phyloP scores from a whole-genome alignment of 1,139 yeast species.

The Saccharomycopsis crataegensis region DNA sequence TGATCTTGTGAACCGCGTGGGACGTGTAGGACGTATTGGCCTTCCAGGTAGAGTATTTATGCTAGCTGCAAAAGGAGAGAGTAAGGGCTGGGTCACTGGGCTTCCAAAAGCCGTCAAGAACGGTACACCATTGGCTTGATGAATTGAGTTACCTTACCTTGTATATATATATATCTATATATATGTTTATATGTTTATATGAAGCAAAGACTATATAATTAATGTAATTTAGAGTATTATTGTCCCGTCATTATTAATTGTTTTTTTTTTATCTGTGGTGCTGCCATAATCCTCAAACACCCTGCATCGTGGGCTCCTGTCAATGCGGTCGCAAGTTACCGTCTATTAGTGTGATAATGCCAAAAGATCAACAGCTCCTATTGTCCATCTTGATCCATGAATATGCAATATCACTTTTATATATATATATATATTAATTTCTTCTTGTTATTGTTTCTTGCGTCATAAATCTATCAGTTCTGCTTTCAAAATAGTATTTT shows the following conservation, averaged over 20 bases:
- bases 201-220: background rate
- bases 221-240: no score
- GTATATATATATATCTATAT: background rate
- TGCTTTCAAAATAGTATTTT: no score
- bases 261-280: background rate
- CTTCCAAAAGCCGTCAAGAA: slow-evolving; percentile 63
- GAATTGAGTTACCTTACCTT: background rate
- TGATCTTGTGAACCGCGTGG: slow-evolving; percentile 85
- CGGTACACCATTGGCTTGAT: slow-evolving; percentile 26
- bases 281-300: no score
- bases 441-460: no score
- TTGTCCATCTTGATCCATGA: no score
- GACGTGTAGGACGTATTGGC: slow-evolving; percentile 91
- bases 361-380: no score
- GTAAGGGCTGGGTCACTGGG: slow-evolving; percentile 77
- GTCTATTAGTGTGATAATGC: no score
- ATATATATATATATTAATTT: no score
- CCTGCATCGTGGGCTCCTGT: no score
- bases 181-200: background rate
- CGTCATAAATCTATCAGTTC: no score
- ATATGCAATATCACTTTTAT: no score
- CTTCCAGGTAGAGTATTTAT: slow-evolving; percentile 83
- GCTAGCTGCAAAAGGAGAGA: slow-evolving; percentile 58
- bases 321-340: no score
- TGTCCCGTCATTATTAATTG: background rate